Evolutionary conservation across 257 asterid species (phyloP), one percentile per base, ranked within the genome.

Genomic region (Rhazya stricta): DNA sequence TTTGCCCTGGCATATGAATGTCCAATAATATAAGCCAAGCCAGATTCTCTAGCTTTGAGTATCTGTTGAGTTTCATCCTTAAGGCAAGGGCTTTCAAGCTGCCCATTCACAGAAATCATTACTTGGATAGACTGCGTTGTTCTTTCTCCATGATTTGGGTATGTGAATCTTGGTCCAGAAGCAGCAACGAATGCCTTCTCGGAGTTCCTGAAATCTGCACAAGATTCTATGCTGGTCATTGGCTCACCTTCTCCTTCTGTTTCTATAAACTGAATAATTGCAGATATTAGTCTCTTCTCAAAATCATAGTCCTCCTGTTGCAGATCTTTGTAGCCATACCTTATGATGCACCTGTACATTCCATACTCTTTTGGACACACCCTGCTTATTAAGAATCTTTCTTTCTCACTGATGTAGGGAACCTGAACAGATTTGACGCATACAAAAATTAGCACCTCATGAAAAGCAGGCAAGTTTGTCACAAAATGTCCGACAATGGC

Each of bases 401-500:
- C 93, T 77, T 81, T 79, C 42, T 79, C 84, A 10, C 77, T 62
- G 37, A 88, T 83, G 36, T 70, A 76, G 6, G 93, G 93, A 18
- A 88, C 84, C 6, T 84, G 93, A 54, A 88, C 91, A 23, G 83
- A 82, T 75, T 88, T 86, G 37, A 86, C 81, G 25, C 90, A 87
- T 36, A 87, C 87, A 67, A 87, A 67, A n/a, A 89, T 83, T 61
- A 87, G 77, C 34, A 87, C 90, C 41, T 86, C 77, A 76, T 89
- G 94, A 74, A 89, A 87, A 54, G 94, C 92, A 9, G 94, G 94
- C 72, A 89, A 82, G 68, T 87, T 87, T 3, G 92, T 84, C 37
- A 89, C 84, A 36, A 89, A 85, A 76, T 87, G 94, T 42, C 86
- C 80, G 73, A 89, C 87, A 48, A 89, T 81, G 54, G 88, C 85